Percentiles rank a stretch among this genome's conserved stretches.
These are phyloP conservation scores for Leccinum pachyderme DNA, from an alignment of 1,284 basidiomycete genomes.

Conservation along the genomic window DNA sequence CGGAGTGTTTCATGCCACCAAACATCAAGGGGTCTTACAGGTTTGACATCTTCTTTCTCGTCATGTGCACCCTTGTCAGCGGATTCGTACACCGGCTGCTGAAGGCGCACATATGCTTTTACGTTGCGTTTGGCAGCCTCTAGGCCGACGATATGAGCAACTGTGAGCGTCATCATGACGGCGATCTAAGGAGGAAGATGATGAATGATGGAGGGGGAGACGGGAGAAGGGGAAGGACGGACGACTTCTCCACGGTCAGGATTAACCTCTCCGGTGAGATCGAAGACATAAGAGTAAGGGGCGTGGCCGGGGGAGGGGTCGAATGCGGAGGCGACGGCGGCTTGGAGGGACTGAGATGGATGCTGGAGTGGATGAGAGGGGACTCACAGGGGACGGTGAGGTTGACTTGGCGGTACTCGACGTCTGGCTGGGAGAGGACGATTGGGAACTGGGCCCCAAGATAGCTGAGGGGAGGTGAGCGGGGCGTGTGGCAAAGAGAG, in stretches of 20 bases:
- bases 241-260: constrained; percentile 79
- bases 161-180: constrained; percentile 74
- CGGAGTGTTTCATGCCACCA: constrained; percentile 92
- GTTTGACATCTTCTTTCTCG: constrained; percentile 77
- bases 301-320: constrained; percentile 64
- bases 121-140: constrained; percentile 67
- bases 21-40: constrained; percentile 67
- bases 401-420: constrained; percentile 86
- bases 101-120: constrained; percentile 77
- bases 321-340: constrained; percentile 62
- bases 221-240: constrained; percentile 24
- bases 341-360: constrained; percentile 37
- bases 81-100: constrained; percentile 82
- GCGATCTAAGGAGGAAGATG: constrained; percentile 52
- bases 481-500: constrained; percentile 3
- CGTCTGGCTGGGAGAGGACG: constrained; percentile 60
- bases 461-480: constrained; percentile 50
- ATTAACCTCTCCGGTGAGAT: constrained; percentile 78
- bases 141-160: constrained; percentile 66
- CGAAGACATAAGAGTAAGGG: constrained; percentile 74
- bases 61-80: constrained; percentile 61
- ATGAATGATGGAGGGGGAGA: constrained; percentile 4
- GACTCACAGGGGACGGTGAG: constrained; percentile 66
- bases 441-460: constrained; percentile 75
- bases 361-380: constrained; percentile 1